Base-by-base conservation (phyloP, 2,329 filamentous ascomycete species). In the Sporothrix humicola region DNA sequence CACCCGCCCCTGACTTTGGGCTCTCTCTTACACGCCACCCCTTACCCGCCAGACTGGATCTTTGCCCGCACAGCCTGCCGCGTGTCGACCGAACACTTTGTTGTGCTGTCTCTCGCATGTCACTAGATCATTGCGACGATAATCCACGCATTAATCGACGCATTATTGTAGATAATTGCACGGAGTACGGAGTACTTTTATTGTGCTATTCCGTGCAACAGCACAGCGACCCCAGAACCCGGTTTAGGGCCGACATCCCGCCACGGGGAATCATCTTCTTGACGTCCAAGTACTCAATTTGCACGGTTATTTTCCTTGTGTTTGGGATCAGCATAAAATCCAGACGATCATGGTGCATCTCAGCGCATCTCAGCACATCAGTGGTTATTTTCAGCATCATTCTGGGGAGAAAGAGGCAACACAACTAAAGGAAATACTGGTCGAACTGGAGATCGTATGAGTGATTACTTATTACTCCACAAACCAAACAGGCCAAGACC, bases 271-370 rank as follows among this genome's bases (percentile, higher is more conserved):
- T 52, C 46, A n/a, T 37, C 50, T 5, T n/a, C 23, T 37, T 17
- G 46, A 3, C n/a, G 15, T 46, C 59, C 7, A 44, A 50, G 23
- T 48, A 10, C 7, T 63, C 58, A 59, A 37, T 26, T 59, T 56
- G 23, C 23, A 52, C 12, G 20, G 26, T 10, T 17, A n/a, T 58
- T 20, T 46, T 26, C 15, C 15, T 52, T 26, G 46, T 56, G 46
- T 66, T 72, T 66, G 59, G 15, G 70, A 72, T 72, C 70, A 72
- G 70, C 70, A 56, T 54, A 56, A 56, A 20, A 37, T 42, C 48
- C 65, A 69, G 26, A 37, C 48, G 48, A 69, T 69, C 46, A n/a
- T 7, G 23, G 48, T 42, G 48, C 48, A 37, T 54, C 48, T n/a
- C 9, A 26, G 26, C 17, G 15, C 48, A 46, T 20, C 26, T n/a